Percentiles rank a stretch among this genome's conserved stretches.
Conservation (phyloP, 2,329 filamentous ascomycete genomes). For the Penicillium polonicum region DNA sequence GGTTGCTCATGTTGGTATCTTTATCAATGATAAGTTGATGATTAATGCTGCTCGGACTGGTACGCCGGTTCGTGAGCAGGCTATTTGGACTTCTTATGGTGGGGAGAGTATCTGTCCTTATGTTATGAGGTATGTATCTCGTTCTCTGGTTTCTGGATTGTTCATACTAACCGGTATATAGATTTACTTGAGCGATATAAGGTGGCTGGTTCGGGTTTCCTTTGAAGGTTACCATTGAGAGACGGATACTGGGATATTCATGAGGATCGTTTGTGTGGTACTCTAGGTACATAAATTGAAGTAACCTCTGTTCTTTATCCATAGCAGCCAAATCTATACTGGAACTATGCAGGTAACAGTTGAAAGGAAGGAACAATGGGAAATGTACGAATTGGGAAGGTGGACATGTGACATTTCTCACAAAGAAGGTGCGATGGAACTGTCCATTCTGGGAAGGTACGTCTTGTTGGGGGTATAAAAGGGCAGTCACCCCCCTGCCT, state of each 20-base stretch:
- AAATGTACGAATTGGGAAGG: neutral
- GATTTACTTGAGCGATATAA: neutral
- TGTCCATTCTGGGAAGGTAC: neutral
- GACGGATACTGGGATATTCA: neutral
- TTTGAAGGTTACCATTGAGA: neutral
- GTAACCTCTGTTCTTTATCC: neutral
- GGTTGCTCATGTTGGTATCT: slow-evolving; percentile 27
- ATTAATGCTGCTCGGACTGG: slow-evolving; percentile 29
- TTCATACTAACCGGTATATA: neutral
- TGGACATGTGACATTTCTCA: neutral
- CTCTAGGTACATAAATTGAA: neutral
- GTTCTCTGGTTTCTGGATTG: neutral
- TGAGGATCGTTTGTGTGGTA: too few species aligned
- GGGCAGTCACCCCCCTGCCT: fast-evolving
- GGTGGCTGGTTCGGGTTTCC: too few species aligned
- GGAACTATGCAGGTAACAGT: neutral
- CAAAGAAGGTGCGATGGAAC: neutral
- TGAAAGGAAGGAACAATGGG: neutral
- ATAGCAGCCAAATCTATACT: too few species aligned
- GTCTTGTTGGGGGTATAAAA: neutral
- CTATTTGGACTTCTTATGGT: slow-evolving; percentile 28
- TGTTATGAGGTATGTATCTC: slow-evolving; percentile 23
- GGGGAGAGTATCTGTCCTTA: slow-evolving; percentile 26
- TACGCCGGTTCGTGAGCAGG: slow-evolving; percentile 27
- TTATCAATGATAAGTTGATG: slow-evolving; percentile 22